Evolutionary conservation across 1,284 basidiomycete species (phyloP), one percentile per base, ranked within the genome.

Genomic region (Gomphus bonarii): DNA sequence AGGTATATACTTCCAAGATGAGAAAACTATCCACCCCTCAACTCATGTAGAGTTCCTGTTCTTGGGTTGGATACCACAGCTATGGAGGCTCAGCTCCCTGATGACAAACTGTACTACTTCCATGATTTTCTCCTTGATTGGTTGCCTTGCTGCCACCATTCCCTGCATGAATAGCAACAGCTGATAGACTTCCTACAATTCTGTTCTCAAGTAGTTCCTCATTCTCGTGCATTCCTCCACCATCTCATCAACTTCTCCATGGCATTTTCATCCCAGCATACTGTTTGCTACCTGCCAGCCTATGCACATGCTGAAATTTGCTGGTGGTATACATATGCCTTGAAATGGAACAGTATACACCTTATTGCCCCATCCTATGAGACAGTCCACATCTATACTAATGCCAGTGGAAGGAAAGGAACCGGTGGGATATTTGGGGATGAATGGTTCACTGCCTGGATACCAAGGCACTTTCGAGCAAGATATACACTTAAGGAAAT

Each of bases 301-400:
- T 36, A 36, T 9, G 35, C 35, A 36, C 7, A 6, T 9, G 35
- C 35, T 9, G 35, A 36, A 36, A 59, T 59, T 8, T 50, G 30
- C 18, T 71, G 70, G 70, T 72, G 70, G 69, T 20, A 20, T 1
- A 58, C 43, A 0, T 63, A 68, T 40, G 49, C 62, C 31, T 3
- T 55, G 1, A 9, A 59, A 12, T 72, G 68, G 69, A 72, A 70
- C 56, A 68, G 69, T 1, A 60, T 71, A 22, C 63, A 59, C 10
- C 20, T 70, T 4, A 57, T 72, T 9, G 18, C 55, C 4, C 63
- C 64, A 8, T 30, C 54, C 3, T 57, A 30, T 9, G 25, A 14
- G 25, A 54, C 59, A n/a, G 1, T 58, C 10, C 57, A 58, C 4
- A 59, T 51, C 28, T 49, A n/a, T 8, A 50, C 52, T 33, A 58